Evolutionary conservation across 2,329 filamentous ascomycete species (phyloP), one percentile per base, ranked within the genome.

Genomic region (Fusarium ambrosium): DNA sequence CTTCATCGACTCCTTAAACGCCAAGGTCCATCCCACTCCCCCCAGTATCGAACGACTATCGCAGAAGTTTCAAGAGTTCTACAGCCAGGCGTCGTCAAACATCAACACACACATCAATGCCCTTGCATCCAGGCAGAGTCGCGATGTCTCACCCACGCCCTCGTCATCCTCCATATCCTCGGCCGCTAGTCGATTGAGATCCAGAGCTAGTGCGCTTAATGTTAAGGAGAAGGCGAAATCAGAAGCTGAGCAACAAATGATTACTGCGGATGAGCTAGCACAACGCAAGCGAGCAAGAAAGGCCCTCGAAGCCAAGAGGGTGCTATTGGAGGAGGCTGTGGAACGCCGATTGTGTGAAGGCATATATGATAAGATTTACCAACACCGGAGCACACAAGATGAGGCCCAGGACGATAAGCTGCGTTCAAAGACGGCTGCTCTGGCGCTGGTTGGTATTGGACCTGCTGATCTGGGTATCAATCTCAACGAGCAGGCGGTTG

Each of bases 331-430:
- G 83, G 97, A 99, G 82, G 95, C 95, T 5, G 94, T 98, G 0
- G 97, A 99, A 81, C 90, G 94, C 73, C 91, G 93, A 72, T 89
- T 95, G 13, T 97, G 94, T 80, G 95, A 97, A 80, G 92, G 92
- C 63, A 92, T 96, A 55, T 98, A 98, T 80, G 89, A 92, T 68
- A 92, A 93, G 74, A 94, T 99, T 81, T 99, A 96, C 89, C 92
- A 95, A 56, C 97, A 99, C 82, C 91, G 93, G 69, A 97, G 89
- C 81, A 97, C 96, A 0, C 92, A 98, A 79, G 97, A 99, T 80
- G 96, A 98, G 83, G 95, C 97, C 14, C 91, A 96, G 79, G 97
- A 99, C 81, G 95, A 97, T 79, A 98, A 97, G 81, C 87, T 99
- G 61, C 91, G 97, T 34, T 99, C 97, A 11, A 97, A 97, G 79